Base-by-base conservation (phyloP, 306 rosid species). In the Begonia loranthoides region DNA sequence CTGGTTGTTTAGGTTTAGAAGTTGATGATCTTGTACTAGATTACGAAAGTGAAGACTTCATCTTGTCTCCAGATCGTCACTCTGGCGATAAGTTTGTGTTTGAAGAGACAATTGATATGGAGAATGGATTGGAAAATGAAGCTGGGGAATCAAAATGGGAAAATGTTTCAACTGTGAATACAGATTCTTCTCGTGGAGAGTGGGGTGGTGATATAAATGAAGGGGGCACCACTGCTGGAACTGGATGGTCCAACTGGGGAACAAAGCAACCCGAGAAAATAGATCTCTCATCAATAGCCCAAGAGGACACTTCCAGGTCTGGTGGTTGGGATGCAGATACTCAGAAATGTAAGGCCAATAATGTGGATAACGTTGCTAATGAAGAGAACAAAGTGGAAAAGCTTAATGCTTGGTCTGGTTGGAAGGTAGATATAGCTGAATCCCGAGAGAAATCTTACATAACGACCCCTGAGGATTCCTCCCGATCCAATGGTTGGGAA, bases 1-100 rank as follows among this genome's bases (percentile, higher is more conserved):
- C 81, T 52, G 92, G 70, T 36, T 81, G 90, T 59, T 58, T 90
- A 49, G 95, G 99, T 49, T 85, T 61, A 47, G 95, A 90, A 33
- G 41, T 86, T 52, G 95, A 87, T 45, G 82, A 90, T 59, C 57
- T 90, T 40, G 24, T 69, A 36, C 51, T 57, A 8, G 81, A 61
- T 6, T 84, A 82, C 57, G 92, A 87, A 57, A 53, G 41, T 52
- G 57, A 19, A 48, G 95, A 73, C 9, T 62, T 59, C 50, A 58
- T 17, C 45, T 48, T 67, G 70, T 89, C 95, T 38, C 95, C 95
- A 13, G 78, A 79, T 49, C 79, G 39, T 52, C 46, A 65, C 44
- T 58, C 79, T 41, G 70, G 75, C 56, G 83, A 81, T 15, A 85
- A 65, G 73, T 75, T 86, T n/a, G 72, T 75, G 52, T 84, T 84